Evolutionary conservation across 2,329 filamentous ascomycete species (phyloP).

Genomic region (Rhexocercosporidium sp.): DNA sequence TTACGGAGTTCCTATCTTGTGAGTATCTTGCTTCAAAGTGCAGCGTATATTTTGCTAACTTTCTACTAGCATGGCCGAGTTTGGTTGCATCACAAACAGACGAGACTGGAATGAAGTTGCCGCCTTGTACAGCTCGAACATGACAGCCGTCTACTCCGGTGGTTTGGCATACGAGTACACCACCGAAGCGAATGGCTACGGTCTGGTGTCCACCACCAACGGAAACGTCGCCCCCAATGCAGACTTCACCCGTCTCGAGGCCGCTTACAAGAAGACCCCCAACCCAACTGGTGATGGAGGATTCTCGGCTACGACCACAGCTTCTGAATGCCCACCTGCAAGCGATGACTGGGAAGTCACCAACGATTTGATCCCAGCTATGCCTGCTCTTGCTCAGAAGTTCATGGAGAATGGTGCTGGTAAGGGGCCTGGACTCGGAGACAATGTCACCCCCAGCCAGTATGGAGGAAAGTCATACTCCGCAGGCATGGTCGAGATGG

Average conservation of each 20-base stretch:
- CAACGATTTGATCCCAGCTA: constrained; percentile 51
- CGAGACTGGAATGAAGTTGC: constrained; percentile 82
- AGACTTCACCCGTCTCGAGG: constrained; percentile 56
- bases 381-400: constrained; percentile 49
- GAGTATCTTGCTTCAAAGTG: constrained; percentile 17
- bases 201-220: constrained; percentile 46
- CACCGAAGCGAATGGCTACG: constrained; percentile 77
- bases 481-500: constrained; percentile 7
- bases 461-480: constrained; percentile 18
- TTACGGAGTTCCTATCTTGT: constrained; percentile 68
- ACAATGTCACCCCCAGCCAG: constrained; percentile 16
- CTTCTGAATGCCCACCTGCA: constrained; percentile 52
- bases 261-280: constrained; percentile 48
- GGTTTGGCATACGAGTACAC: constrained; percentile 97
- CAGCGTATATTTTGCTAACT: constrained; percentile 16
- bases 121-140: constrained; percentile 80
- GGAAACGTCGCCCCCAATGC: constrained; percentile 47
- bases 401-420: constrained; percentile 56
- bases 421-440: constrained; percentile 18
- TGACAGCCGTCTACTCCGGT: constrained; percentile 91
- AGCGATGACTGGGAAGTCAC: constrained; percentile 54
- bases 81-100: constrained; percentile 82
- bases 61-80: constrained; percentile 72
- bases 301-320: constrained; percentile 46
- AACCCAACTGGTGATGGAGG: constrained; percentile 58